Evolutionary conservation across 345 rosid genomes (phyloP), one percentile per base, ranked within the genome.

Genomic region (Crucihimalaya himalaica): DNA sequence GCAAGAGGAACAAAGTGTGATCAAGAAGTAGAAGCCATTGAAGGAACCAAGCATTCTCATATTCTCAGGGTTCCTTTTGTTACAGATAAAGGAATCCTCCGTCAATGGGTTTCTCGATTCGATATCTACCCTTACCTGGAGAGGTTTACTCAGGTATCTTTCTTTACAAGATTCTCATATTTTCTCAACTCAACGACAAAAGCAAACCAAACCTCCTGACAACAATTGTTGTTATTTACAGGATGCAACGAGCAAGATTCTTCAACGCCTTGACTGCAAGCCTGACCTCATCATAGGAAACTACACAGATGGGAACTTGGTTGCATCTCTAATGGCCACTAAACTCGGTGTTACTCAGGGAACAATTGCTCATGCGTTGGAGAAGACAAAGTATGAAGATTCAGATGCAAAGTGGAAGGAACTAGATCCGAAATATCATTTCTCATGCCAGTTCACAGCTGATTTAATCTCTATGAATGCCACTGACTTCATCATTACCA

Each of bases 261-360:
- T 88, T 29, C 86, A 89, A 37, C 81, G 67, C 42, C 78, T 89
- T 66, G 88, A 80, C 8, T 78, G 95, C 57, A 89, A 91, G 57
- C 98, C 98, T 5, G 93, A 94, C 61, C 97, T 94, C 66, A 82
- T 94, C 59, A 89, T 94, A 0, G 98, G 98, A 62, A 94, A 94
- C 85, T 94, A 91, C 80, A 87, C 85, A 16, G 97, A 94, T 70
- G 98, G 96, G 46, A 94, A 94, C 80, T 81, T 94, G 78, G 97
- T 91, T 76, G 97, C 97, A 15, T 84, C 98, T 63, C 72, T 94
- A 25, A 81, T 91, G 88, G 95, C 98, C 6, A 56, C 72, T 31
- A 94, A 88, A 74, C 90, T 91, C 14, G 93, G 93, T 34, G 74
- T 88, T 52, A 87, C 98, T 73, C 93, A 85, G 84, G 98, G 82